These are phyloP conservation scores for Ceratocystis eucalypticola DNA, from an alignment of 2,329 filamentous ascomycete species.

Conservation along the genomic window DNA sequence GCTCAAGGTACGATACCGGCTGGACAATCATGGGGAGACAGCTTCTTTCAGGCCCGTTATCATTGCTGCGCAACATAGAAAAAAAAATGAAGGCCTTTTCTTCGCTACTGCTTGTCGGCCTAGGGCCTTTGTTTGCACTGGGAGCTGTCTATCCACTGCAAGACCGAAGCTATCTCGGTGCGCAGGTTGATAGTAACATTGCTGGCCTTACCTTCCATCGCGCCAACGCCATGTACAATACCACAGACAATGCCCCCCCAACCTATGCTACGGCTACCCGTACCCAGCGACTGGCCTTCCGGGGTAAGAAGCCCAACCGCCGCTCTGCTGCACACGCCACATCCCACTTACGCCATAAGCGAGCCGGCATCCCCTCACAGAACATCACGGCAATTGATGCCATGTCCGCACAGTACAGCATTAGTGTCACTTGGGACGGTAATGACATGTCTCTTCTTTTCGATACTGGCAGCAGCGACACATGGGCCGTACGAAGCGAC, in stretches of 20 bases:
- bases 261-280: conserved; percentile 25
- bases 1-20: background rate
- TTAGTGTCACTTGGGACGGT: conserved; percentile 31
- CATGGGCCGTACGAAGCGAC: conserved; percentile 32
- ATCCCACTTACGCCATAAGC: conserved; percentile 13
- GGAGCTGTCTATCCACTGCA: background rate
- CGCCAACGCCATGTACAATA: conserved; percentile 24
- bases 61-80: background rate
- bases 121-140: background rate
- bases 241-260: conserved; percentile 17
- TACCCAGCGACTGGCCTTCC: conserved; percentile 27
- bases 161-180: conserved; percentile 1
- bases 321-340: conserved; percentile 26
- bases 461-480: conserved; percentile 40
- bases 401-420: conserved; percentile 32
- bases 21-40: background rate
- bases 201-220: conserved; percentile 30
- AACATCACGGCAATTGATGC: conserved; percentile 29
- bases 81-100: background rate
- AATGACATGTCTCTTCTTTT: conserved; percentile 32
- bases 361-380: conserved; percentile 23
- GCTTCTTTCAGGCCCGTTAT: background rate
- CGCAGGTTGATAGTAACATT: conserved; percentile 25
- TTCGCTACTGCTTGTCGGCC: background rate
- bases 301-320: conserved; percentile 22